These are phyloP conservation scores for Paradendryphiella salina DNA, from an alignment of 2,329 filamentous ascomycete genomes.

Conservation along the genomic window DNA sequence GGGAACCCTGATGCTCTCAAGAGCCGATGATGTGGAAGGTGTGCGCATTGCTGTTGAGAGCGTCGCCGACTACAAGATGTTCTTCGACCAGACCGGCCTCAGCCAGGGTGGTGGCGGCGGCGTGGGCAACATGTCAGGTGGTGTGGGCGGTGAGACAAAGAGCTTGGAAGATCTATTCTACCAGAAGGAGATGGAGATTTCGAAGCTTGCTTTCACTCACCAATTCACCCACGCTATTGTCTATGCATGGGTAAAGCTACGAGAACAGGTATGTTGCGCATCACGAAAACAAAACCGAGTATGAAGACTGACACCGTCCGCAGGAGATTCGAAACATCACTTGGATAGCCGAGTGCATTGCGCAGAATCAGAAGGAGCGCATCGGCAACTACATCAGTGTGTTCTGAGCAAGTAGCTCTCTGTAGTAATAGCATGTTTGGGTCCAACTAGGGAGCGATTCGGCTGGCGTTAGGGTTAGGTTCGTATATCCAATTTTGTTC, in stretches of 20 bases:
- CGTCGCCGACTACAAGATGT: constrained; percentile 88
- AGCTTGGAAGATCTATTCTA: constrained; percentile 98
- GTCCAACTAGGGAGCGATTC: constrained; percentile 31
- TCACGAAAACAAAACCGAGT: background rate
- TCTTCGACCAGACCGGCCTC: constrained; percentile 88
- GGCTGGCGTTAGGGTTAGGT: constrained; percentile 36
- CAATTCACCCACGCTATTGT: constrained; percentile 96
- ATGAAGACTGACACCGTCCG: constrained; percentile 16
- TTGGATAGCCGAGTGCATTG: constrained; percentile 99
- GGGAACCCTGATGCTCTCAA: constrained; percentile 89
- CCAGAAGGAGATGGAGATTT: constrained; percentile 99
- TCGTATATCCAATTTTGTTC: constrained; percentile 36
- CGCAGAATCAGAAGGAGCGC: constrained; percentile 98
- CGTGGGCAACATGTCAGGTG: constrained; percentile 82
- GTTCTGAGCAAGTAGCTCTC: constrained; percentile 55
- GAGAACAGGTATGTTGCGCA: constrained; percentile 77
- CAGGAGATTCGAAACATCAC: constrained; percentile 99
- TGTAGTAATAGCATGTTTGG: constrained; percentile 35
- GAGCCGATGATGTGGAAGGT: constrained; percentile 92
- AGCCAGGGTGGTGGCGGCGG: constrained; percentile 73
- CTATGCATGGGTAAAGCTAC: constrained; percentile 95
- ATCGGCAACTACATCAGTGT: constrained; percentile 99
- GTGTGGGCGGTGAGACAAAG: constrained; percentile 77
- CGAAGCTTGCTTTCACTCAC: constrained; percentile 89
- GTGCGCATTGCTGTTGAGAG: constrained; percentile 93